Base-by-base conservation (phyloP, 73 alveolate genomes). In the Tetrahymena borealis region DNA sequence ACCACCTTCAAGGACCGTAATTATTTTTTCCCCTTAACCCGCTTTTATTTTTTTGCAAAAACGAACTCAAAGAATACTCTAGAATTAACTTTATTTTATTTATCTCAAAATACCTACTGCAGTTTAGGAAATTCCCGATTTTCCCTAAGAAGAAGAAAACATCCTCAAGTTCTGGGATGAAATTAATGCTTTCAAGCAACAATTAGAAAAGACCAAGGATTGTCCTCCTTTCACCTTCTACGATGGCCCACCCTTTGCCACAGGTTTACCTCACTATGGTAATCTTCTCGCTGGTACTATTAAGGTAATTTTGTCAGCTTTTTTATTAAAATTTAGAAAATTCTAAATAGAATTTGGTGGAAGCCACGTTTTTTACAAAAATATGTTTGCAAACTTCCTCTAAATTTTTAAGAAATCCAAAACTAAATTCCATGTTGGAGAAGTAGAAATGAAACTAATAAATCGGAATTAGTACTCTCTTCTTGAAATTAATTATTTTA, bases 231-330 rank as follows among this genome's bases (percentile, higher is more conserved):
- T 98, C 96, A 98, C 99, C 28, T 99, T 99, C 97, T 98, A 97
- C 95, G 99, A 99, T 85, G 99, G 99, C 10, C 99, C 99, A 9
- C 99, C 99, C 28, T 99, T 99, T 90, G 99, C 99, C 91, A 99
- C 99, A 18, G 99, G 99, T 32, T 97, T 97, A 92, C 99, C 99
- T 40, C 99, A 99, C 94, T 99, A 99, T 95, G 99, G 99, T 78
- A 99, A 99, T 97, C 96, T 99, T 92, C 98, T 98, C 13, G 99
- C 99, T 31, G 99, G 99, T 37, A 98, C 99, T 33, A 98, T 98
- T 91, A 98, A 98, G 97, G 99, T 91, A 94, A 41, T 78, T 13
- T 31, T 28, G 18, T 39, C 15, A 28, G 4, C 12, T 24, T 15
- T 28, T 20, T 78, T 16, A 32, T 28, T 32, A 31, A 35, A n/a